phyloP scores from a whole-genome alignment of 352 stramenopile species.

The Bremia lactucae region DNA sequence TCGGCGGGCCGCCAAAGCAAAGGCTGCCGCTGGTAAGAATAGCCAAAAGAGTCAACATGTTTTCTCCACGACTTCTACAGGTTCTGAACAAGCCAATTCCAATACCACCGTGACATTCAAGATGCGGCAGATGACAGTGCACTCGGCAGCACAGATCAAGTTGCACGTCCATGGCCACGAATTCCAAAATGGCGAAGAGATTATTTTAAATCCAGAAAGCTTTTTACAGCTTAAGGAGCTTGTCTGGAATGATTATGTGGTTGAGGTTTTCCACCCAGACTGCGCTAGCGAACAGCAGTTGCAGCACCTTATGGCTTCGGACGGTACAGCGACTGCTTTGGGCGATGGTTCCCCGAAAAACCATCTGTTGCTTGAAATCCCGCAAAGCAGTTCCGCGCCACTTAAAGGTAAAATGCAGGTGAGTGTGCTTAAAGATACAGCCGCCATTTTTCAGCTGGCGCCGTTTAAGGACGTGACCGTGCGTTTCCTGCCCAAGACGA shows the following conservation, averaged over 20 bases:
- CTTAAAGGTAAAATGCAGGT: slow-evolving; percentile 73
- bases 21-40: slow-evolving; percentile 11
- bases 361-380: slow-evolving; percentile 73
- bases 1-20: slow-evolving; percentile 33
- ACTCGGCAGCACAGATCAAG: slow-evolving; percentile 56
- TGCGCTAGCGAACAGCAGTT: slow-evolving; percentile 6
- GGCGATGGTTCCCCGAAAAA: slow-evolving; percentile 32
- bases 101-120: slow-evolving; percentile 6
- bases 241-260: slow-evolving; percentile 59
- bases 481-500: slow-evolving; percentile 64
- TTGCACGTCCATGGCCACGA: slow-evolving; percentile 75
- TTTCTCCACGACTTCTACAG: not conserved
- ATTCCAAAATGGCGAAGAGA: slow-evolving; percentile 71
- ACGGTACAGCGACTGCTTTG: slow-evolving; percentile 14
- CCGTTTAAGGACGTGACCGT: slow-evolving; percentile 77
- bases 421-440: slow-evolving; percentile 76
- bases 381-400: slow-evolving; percentile 45
- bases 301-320: slow-evolving; percentile 12
- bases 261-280: slow-evolving; percentile 68
- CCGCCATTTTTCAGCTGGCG: slow-evolving; percentile 55
- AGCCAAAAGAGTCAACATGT: slow-evolving; percentile 5
- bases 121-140: slow-evolving; percentile 35
- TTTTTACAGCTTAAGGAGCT: slow-evolving; percentile 70
- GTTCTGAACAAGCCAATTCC: not conserved
- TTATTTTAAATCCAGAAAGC: slow-evolving; percentile 72